phyloP scores from a whole-genome alignment of 116 monocot genomes.

The Thalassia testudinum region DNA sequence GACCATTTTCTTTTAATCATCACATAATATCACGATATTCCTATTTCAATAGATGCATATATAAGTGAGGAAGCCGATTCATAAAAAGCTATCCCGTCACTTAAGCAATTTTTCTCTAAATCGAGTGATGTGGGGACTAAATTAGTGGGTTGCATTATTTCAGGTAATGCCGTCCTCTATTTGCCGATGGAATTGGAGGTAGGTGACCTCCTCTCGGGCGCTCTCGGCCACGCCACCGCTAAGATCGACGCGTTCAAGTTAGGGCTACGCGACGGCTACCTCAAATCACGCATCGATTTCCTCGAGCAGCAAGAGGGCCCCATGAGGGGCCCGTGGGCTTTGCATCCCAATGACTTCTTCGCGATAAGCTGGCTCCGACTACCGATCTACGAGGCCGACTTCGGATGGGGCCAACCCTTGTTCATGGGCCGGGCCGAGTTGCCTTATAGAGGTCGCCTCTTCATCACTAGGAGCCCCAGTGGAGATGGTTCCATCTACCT shows the following conservation, averaged over 20 bases:
- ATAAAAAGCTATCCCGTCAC: too few relatives aligned
- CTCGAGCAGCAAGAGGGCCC: slow-evolving; percentile 9
- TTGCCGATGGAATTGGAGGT: neutral
- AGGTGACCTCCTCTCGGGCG: slow-evolving; percentile 12
- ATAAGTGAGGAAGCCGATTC: too few relatives aligned
- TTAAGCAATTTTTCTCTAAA: too few relatives aligned
- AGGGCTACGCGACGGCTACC: slow-evolving; percentile 12
- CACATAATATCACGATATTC: too few relatives aligned
- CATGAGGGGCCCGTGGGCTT: neutral
- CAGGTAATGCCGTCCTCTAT: slow-evolving; percentile 18
- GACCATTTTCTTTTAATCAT: too few relatives aligned
- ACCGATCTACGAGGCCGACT: slow-evolving; percentile 42
- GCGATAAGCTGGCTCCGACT: slow-evolving; percentile 31
- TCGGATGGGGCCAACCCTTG: slow-evolving; percentile 48
- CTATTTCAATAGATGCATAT: too few relatives aligned
- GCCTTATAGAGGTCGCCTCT: neutral
- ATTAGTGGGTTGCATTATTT: too few relatives aligned
- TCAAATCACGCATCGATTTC: slow-evolving; percentile 22
- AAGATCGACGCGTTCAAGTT: slow-evolving; percentile 10
- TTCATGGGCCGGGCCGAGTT: slow-evolving; percentile 26
- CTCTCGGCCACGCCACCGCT: neutral
- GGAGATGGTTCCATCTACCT: too few relatives aligned
- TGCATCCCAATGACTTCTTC: slow-evolving; percentile 9
- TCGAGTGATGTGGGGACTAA: too few relatives aligned
- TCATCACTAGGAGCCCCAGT: too few relatives aligned